phyloP scores from a whole-genome alignment of 2,329 filamentous ascomycete genomes.

The Aspergillus udagawae region DNA sequence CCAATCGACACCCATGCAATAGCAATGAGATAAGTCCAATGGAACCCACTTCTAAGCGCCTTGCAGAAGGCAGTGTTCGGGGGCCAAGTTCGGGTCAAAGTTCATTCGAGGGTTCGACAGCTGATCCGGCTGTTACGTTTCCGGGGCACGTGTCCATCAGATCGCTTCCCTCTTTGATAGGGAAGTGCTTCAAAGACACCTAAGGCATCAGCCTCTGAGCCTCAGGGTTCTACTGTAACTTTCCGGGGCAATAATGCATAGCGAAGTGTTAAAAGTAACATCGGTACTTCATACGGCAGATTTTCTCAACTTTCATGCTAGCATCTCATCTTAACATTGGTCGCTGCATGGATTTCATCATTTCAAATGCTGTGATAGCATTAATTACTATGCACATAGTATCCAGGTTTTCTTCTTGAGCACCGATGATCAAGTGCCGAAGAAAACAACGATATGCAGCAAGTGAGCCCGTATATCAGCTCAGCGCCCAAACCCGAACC shows the following conservation, averaged over 20 bases:
- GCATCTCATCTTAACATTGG: neutral
- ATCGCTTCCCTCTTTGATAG: neutral
- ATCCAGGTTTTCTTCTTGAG: neutral
- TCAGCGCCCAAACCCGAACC: slow-evolving; percentile 66
- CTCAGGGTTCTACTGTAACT: neutral
- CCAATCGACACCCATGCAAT: neutral
- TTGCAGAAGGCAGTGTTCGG: neutral
- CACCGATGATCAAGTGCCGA: neutral
- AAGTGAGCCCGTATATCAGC: slow-evolving; percentile 22
- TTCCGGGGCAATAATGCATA: no score
- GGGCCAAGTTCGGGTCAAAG: neutral
- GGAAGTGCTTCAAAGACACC: neutral
- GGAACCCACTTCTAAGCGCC: neutral
- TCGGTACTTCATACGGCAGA: neutral
- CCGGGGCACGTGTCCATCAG: neutral
- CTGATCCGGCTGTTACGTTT: slow-evolving; percentile 6
- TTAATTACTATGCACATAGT: neutral
- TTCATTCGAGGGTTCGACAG: neutral
- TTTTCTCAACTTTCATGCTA: neutral
- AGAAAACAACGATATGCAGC: neutral
- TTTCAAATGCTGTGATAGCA: neutral
- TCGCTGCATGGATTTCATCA: neutral
- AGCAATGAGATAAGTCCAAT: neutral
- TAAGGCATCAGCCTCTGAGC: neutral
- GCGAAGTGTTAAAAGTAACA: neutral